These are phyloP conservation scores for Entomophthora muscae DNA, from an alignment of 371 early-diverging fungal species.

Conservation along the genomic window DNA sequence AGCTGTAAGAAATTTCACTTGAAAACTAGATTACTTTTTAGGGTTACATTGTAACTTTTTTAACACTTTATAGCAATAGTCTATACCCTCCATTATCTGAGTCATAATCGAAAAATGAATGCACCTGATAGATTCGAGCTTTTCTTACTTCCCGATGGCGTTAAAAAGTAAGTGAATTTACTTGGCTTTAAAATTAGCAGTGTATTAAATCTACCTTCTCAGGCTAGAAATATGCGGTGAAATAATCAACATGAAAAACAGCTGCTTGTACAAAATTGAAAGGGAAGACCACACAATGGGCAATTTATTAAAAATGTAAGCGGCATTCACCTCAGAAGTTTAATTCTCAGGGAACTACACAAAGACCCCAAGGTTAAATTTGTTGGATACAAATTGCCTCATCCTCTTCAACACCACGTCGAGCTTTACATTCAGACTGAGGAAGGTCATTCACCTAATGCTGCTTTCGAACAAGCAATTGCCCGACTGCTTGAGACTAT, in stretches of 20 bases:
- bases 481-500: slow-evolving; percentile 61
- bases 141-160: slow-evolving; percentile 78
- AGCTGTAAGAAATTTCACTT: too few relatives aligned
- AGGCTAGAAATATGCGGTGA: slow-evolving; percentile 87
- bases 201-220: slow-evolving; percentile 26
- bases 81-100: neutral
- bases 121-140: slow-evolving; percentile 81
- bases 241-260: slow-evolving; percentile 26
- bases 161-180: slow-evolving; percentile 41
- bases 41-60: too few relatives aligned
- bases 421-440: slow-evolving; percentile 83
- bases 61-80: neutral
- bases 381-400: slow-evolving; percentile 95
- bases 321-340: neutral
- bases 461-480: slow-evolving; percentile 60
- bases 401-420: slow-evolving; percentile 88
- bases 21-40: too few relatives aligned
- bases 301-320: slow-evolving; percentile 78
- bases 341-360: slow-evolving; percentile 50
- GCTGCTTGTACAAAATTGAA: slow-evolving; percentile 28
- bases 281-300: slow-evolving; percentile 97
- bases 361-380: slow-evolving; percentile 86
- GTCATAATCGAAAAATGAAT: slow-evolving; percentile 36
- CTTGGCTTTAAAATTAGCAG: neutral
- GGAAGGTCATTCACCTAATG: slow-evolving; percentile 61